Percentiles rank a stretch among this genome's conserved stretches.
These are phyloP conservation scores for Hydrangea macrophylla DNA, from an alignment of 148 eudicot genomes.

Conservation along the genomic window DNA sequence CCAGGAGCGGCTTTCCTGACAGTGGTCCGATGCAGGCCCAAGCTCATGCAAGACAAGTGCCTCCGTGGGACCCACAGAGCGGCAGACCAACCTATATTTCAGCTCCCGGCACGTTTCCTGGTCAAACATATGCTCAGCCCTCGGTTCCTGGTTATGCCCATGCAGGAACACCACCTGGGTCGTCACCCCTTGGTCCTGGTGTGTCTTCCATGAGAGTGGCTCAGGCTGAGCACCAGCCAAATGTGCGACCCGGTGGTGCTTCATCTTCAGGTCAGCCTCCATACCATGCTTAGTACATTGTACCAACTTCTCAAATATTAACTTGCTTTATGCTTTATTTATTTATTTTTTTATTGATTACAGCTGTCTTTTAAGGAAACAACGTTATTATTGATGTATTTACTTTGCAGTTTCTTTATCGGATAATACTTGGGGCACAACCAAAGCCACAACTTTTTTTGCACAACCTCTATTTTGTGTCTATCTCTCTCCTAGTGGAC, in stretches of 20 bases:
- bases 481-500: neutral
- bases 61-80: conserved; percentile 46
- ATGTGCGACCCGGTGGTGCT: conserved; percentile 32
- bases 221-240: conserved; percentile 18
- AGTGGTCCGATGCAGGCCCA: too few relatives aligned
- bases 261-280: conserved; percentile 29
- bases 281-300: conserved; percentile 32
- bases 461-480: neutral
- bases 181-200: too few relatives aligned
- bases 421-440: too few relatives aligned
- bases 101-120: conserved; percentile 40
- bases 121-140: conserved; percentile 34
- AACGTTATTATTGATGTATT: neutral
- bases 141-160: too few relatives aligned
- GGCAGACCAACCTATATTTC: conserved; percentile 37
- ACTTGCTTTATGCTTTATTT: too few relatives aligned
- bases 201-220: too few relatives aligned
- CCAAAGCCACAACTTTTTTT: too few relatives aligned
- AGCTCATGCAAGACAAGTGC: conserved; percentile 16
- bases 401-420: neutral
- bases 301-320: neutral
- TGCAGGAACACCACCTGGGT: too few relatives aligned
- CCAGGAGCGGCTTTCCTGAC: too few relatives aligned
- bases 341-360: neutral
- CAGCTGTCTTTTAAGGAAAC: neutral